These are phyloP conservation scores for Globisporangium orthogonon DNA, from an alignment of 352 stramenopile species.

Conservation along the genomic window DNA sequence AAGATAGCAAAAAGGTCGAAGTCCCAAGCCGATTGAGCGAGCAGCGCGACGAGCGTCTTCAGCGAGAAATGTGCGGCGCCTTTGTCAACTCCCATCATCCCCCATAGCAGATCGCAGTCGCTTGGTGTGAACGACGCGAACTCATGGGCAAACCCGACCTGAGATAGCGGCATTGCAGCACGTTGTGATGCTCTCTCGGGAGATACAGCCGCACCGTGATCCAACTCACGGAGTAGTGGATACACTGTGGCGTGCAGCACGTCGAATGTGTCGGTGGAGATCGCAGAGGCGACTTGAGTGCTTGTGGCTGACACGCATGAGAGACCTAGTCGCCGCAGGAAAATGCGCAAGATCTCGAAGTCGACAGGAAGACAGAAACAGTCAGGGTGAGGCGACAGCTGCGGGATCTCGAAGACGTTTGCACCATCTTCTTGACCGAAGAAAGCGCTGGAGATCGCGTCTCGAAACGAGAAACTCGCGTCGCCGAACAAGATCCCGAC, in stretches of 20 bases:
- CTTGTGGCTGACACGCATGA: neutral
- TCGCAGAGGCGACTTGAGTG: constrained; percentile 22
- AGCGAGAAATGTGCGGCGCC: constrained; percentile 36
- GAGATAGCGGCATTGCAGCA: neutral
- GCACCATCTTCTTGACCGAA: constrained; percentile 18
- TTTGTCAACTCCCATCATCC: constrained; percentile 56
- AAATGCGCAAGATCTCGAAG: constrained; percentile 54
- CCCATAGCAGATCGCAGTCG: constrained; percentile 76
- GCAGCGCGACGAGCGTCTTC: constrained; percentile 37
- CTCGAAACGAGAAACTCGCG: constrained; percentile 52
- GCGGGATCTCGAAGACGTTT: constrained; percentile 41
- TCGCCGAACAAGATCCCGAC: constrained; percentile 38
- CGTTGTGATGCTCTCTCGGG: neutral
- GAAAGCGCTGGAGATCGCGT: constrained; percentile 54
- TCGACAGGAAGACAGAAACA: constrained; percentile 81
- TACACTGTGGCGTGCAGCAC: constrained; percentile 29
- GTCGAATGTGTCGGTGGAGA: constrained; percentile 69
- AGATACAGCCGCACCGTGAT: neutral
- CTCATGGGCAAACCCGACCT: constrained; percentile 28
- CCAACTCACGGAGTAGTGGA: neutral
- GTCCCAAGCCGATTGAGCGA: constrained; percentile 62
- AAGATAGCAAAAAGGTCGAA: constrained; percentile 67
- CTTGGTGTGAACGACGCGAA: constrained; percentile 53
- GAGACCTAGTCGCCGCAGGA: constrained; percentile 23
- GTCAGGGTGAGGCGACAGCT: constrained; percentile 71